Percentiles rank a stretch among this genome's conserved stretches.
Conservation (phyloP, 2,329 filamentous ascomycete genomes). For the Podosphaera leucotricha region DNA sequence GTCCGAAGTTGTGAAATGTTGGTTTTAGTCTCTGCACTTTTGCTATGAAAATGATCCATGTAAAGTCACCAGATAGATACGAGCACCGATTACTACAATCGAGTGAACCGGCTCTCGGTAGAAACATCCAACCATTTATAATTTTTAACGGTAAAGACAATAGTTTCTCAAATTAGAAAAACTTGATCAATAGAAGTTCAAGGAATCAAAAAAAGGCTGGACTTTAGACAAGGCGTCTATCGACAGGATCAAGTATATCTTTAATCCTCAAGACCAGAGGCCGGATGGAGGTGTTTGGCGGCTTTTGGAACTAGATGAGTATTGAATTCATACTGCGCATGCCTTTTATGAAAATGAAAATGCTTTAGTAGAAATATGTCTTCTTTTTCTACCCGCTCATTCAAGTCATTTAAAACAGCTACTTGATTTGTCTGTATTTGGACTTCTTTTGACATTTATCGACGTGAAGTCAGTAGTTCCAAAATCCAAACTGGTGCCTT, state of each 20-base stretch:
- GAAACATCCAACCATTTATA: background rate
- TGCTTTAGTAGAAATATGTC: background rate
- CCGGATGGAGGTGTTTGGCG: too few relatives aligned
- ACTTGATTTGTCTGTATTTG: slow-evolving; percentile 11
- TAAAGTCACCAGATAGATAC: background rate
- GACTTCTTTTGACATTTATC: slow-evolving; percentile 9
- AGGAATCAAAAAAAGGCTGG: background rate
- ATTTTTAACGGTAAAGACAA: background rate
- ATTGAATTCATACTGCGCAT: background rate
- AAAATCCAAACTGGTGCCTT: background rate
- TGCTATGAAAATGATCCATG: background rate
- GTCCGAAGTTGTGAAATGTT: too few relatives aligned
- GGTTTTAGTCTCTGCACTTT: too few relatives aligned
- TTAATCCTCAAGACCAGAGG: background rate
- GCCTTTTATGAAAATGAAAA: background rate
- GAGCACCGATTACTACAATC: background rate
- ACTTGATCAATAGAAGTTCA: background rate
- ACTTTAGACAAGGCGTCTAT: background rate
- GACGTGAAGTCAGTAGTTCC: background rate
- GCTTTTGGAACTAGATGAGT: background rate
- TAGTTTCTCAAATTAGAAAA: background rate
- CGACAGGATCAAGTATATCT: background rate
- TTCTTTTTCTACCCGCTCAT: slow-evolving; percentile 5
- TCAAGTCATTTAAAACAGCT: slow-evolving; percentile 12
- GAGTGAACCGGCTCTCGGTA: background rate